phyloP scores from a whole-genome alignment of 2,329 filamentous ascomycete species.

The Ophiostoma ulmi region DNA sequence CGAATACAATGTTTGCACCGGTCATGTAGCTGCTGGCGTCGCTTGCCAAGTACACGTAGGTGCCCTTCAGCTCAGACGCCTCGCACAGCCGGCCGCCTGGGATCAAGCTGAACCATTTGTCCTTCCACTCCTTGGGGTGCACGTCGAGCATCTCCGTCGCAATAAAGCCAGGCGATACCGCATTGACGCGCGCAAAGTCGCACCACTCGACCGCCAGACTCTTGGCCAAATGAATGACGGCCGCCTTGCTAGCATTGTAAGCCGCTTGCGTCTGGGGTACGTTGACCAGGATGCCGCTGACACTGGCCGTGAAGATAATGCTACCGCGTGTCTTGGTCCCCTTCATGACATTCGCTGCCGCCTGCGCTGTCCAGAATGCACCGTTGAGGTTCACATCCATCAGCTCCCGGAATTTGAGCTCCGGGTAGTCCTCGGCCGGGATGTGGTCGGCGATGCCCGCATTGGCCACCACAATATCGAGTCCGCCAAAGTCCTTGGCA shows the following conservation, averaged over 20 bases:
- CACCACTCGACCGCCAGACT: conserved; percentile 75
- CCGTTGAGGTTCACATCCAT: conserved; percentile 68
- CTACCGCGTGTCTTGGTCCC: conserved; percentile 56
- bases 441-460: conserved; percentile 67
- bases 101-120: conserved; percentile 71
- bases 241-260: conserved; percentile 70
- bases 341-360: conserved; percentile 58
- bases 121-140: conserved; percentile 59
- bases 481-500: conserved; percentile 62
- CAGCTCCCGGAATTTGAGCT: conserved; percentile 64
- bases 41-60: conserved; percentile 76
- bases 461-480: conserved; percentile 77
- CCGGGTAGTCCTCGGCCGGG: conserved; percentile 58
- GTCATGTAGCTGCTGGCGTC: conserved; percentile 82
- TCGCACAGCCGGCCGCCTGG: conserved; percentile 75
- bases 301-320: conserved; percentile 73
- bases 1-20: conserved; percentile 66
- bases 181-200: conserved; percentile 67
- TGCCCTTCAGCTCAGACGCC: conserved; percentile 71
- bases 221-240: conserved; percentile 55
- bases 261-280: conserved; percentile 68
- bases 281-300: conserved; percentile 73
- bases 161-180: conserved; percentile 72
- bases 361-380: conserved; percentile 70
- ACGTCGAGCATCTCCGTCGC: conserved; percentile 66